Conservation (phyloP, 78 protist genomes). For the Tieghemostelium lacteum region DNA sequence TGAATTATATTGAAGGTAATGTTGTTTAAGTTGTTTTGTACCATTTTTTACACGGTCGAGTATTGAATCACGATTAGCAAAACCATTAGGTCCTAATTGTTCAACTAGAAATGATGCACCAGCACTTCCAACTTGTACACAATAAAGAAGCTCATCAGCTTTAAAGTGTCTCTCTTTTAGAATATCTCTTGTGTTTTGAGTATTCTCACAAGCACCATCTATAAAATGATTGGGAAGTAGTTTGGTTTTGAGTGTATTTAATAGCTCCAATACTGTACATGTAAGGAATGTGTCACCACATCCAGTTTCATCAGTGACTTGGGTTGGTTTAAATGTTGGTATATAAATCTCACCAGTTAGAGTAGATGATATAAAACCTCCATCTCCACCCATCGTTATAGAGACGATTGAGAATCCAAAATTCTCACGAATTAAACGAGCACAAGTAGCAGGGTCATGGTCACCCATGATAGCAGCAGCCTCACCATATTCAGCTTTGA, state of each 20-base stretch:
- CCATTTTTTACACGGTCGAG: conserved; percentile 52
- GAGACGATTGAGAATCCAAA: conserved; percentile 23
- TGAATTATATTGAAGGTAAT: not conserved
- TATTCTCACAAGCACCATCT: too few species aligned
- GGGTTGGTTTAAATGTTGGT: conserved; percentile 61
- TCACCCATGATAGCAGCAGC: conserved; percentile 64
- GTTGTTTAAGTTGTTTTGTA: conserved; percentile 20
- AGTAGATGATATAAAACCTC: conserved; percentile 47
- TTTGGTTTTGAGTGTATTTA: conserved; percentile 1
- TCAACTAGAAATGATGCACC: conserved; percentile 77
- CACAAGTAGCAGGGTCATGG: conserved; percentile 53
- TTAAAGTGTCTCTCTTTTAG: not conserved
- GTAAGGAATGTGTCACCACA: conserved; percentile 71
- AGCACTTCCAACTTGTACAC: conserved; percentile 71
- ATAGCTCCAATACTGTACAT: conserved; percentile 44
- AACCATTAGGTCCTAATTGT: conserved; percentile 73
- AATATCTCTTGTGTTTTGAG: not conserved
- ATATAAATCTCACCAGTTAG: conserved; percentile 54
- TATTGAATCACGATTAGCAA: conserved; percentile 24
- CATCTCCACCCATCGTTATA: conserved; percentile 78
- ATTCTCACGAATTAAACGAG: conserved; percentile 6
- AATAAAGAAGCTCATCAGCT: conserved; percentile 21
- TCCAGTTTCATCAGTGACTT: conserved; percentile 69
- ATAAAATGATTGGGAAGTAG: too few species aligned
- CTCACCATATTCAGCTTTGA: conserved; percentile 72